Percentiles rank a stretch among this genome's conserved stretches.
Conservation (phyloP, 179 eudicot species). For the Patellifolia procumbens region DNA sequence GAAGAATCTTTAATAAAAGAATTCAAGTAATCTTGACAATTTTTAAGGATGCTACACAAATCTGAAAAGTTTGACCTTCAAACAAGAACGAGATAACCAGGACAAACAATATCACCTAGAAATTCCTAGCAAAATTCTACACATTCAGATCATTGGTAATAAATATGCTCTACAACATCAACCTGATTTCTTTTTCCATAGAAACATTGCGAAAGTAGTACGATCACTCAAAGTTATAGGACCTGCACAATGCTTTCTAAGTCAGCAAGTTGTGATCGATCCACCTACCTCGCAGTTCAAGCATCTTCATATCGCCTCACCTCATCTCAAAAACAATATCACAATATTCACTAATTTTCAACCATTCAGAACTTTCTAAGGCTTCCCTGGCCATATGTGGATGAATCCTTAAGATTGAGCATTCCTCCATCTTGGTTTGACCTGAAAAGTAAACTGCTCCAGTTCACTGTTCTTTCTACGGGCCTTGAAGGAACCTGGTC, state of each 20-base stretch:
- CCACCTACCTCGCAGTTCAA: conserved; percentile 13
- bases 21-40: conserved; percentile 22
- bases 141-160: conserved; percentile 25
- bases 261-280: neutral
- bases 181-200: neutral
- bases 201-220: neutral
- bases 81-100: conserved; percentile 4
- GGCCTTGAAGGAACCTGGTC: conserved; percentile 74
- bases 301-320: conserved; percentile 17
- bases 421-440: conserved; percentile 51
- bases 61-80: conserved; percentile 15
- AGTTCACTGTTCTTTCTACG: conserved; percentile 54
- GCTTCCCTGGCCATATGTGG: conserved; percentile 44
- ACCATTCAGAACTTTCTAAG: conserved; percentile 43
- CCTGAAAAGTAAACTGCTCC: conserved; percentile 62
- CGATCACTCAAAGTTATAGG: neutral
- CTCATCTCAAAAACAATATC: conserved; percentile 13
- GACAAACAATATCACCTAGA: neutral
- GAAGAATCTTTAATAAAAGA: conserved; percentile 3
- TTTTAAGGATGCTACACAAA: conserved; percentile 17
- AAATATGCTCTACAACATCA: conserved; percentile 18
- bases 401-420: conserved; percentile 46
- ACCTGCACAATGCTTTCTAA: neutral
- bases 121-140: conserved; percentile 35
- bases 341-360: conserved; percentile 12